phyloP scores from a whole-genome alignment of 495 filamentous ascomycete species.

The Polyplosphaeria fusca region DNA sequence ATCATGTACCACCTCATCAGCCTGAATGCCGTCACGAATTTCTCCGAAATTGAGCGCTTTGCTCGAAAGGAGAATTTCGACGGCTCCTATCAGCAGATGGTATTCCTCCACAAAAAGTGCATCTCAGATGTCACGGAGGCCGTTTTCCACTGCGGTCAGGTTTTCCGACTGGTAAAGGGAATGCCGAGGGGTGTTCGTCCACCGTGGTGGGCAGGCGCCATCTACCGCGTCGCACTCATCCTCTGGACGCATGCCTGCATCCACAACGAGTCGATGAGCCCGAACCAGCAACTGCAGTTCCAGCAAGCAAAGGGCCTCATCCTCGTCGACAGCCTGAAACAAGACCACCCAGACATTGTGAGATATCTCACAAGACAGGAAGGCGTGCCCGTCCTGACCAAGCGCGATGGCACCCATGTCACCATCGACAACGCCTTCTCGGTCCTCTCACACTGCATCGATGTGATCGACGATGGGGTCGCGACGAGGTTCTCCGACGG shows the following conservation, averaged over 20 bases:
- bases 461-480: slow-evolving; percentile 42
- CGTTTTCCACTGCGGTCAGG: slow-evolving; percentile 60
- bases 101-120: slow-evolving; percentile 50
- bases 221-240: slow-evolving; percentile 42
- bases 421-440: slow-evolving; percentile 36
- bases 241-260: slow-evolving; percentile 42
- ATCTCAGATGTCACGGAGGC: slow-evolving; percentile 55
- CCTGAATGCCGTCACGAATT: slow-evolving; percentile 57
- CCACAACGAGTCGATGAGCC: slow-evolving; percentile 35
- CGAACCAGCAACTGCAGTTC: slow-evolving; percentile 18
- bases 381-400: slow-evolving; percentile 41
- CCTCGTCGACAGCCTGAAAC: slow-evolving; percentile 38
- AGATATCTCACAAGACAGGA: slow-evolving; percentile 42
- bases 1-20: slow-evolving; percentile 62
- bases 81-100: slow-evolving; percentile 48
- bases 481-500: slow-evolving; percentile 45
- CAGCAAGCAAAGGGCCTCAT: slow-evolving; percentile 35
- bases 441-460: slow-evolving; percentile 42
- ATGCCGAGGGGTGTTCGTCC: slow-evolving; percentile 43
- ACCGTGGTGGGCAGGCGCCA: slow-evolving; percentile 44
- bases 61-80: slow-evolving; percentile 53
- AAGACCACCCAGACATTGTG: slow-evolving; percentile 41
- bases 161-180: slow-evolving; percentile 49
- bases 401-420: slow-evolving; percentile 40
- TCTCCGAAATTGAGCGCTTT: slow-evolving; percentile 57